Conservation (phyloP, 257 asterid species). For the Solanum dulcamara region DNA sequence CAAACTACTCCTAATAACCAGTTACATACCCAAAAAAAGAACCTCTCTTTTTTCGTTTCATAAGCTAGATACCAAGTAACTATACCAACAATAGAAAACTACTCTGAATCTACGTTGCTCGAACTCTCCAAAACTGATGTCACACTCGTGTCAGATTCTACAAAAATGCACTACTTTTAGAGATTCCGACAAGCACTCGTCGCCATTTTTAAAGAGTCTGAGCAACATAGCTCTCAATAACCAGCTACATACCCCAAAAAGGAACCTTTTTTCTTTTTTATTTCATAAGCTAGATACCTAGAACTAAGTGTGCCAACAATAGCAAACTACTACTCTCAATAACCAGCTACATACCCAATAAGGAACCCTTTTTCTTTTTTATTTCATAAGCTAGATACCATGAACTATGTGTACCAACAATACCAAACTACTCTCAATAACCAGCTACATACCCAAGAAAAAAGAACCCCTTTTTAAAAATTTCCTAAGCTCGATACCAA, state of each 20-base stretch:
- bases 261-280: background rate
- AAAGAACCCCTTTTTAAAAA: background rate
- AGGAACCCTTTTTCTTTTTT: background rate
- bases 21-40: background rate
- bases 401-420: too few species aligned
- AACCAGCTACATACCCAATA: background rate
- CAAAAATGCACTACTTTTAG: background rate
- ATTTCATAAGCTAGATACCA: background rate
- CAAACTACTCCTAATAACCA: background rate
- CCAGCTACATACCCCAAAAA: background rate
- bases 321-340: background rate
- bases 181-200: background rate
- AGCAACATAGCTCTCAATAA: background rate
- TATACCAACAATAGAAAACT: background rate
- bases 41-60: background rate
- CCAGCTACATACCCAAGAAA: background rate
- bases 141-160: background rate
- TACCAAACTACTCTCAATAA: background rate
- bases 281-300: background rate
- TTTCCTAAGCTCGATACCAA: background rate
- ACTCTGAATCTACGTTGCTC: background rate
- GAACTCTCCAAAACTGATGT: background rate
- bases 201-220: background rate
- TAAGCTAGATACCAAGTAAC: background rate
- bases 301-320: background rate